Evolutionary conservation across 2,329 filamentous ascomycete genomes (phyloP).

Genomic region (Byssothecium circinans): DNA sequence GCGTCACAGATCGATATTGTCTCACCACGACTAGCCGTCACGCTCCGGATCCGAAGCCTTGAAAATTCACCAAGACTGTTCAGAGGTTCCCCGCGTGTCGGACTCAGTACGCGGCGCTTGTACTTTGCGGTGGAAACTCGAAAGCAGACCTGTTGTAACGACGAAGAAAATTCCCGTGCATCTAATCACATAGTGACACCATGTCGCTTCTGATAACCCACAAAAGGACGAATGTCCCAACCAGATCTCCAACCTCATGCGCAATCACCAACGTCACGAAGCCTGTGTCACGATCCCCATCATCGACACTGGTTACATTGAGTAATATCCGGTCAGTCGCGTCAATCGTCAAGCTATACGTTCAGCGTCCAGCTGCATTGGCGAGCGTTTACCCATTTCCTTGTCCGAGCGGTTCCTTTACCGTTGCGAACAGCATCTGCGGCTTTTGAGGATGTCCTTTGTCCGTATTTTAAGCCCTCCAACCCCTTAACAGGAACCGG

Average conservation of each 20-base stretch:
- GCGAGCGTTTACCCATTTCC: slow-evolving; percentile 58
- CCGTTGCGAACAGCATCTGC: slow-evolving; percentile 54
- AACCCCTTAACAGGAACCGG: slow-evolving; percentile 48
- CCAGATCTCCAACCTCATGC: slow-evolving; percentile 49
- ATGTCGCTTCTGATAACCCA: slow-evolving; percentile 36
- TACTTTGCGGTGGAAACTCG: slow-evolving; percentile 18
- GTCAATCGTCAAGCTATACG: slow-evolving; percentile 65
- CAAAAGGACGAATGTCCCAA: slow-evolving; percentile 41
- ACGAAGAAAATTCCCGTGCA: slow-evolving; percentile 53
- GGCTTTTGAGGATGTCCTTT: slow-evolving; percentile 98
- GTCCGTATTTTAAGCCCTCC: slow-evolving; percentile 74
- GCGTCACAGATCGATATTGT: slow-evolving; percentile 36
- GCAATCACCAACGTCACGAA: slow-evolving; percentile 42
- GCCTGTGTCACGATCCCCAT: slow-evolving; percentile 53
- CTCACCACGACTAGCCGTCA: slow-evolving; percentile 38
- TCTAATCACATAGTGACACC: slow-evolving; percentile 24
- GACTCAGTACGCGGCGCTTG: slow-evolving; percentile 30
- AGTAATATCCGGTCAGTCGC: slow-evolving; percentile 62
- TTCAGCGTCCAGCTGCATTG: slow-evolving; percentile 55
- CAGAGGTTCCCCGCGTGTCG: slow-evolving; percentile 21
- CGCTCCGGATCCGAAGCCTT: slow-evolving; percentile 40
- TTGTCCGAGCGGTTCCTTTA: slow-evolving; percentile 24
- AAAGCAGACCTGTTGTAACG: slow-evolving; percentile 7
- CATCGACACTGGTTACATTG: slow-evolving; percentile 51
- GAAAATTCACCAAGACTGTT: slow-evolving; percentile 12